Percentiles rank a stretch among this genome's conserved stretches.
These are phyloP conservation scores for Saccharomycopsis sp. DNA, from an alignment of 805 yeast genomes.

Conservation along the genomic window DNA sequence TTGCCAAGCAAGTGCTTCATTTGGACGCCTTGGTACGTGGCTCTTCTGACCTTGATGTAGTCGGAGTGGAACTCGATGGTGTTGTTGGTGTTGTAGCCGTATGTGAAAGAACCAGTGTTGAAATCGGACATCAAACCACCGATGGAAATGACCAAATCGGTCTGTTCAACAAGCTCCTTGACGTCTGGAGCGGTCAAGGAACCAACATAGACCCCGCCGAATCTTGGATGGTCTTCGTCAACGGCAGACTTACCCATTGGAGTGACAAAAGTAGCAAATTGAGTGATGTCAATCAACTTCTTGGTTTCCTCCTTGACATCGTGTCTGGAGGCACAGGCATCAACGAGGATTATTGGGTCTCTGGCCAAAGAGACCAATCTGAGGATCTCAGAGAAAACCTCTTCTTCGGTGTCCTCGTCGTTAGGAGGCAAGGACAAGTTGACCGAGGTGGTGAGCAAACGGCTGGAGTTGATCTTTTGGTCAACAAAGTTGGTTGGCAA, in stretches of 20 bases:
- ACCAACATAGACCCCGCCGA: conserved; percentile 84
- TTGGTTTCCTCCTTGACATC: conserved; percentile 56
- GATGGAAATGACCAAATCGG: conserved; percentile 70
- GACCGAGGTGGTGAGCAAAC: conserved; percentile 54
- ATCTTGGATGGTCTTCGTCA: conserved; percentile 65
- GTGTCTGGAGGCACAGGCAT: conserved; percentile 84
- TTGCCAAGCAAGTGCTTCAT: conserved; percentile 37
- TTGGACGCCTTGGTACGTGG: conserved; percentile 46
- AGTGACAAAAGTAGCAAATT: conserved; percentile 77
- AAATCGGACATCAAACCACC: conserved; percentile 84
- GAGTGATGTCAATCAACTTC: conserved; percentile 55
- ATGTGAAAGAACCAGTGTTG: conserved; percentile 78
- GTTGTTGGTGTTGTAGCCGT: conserved; percentile 46
- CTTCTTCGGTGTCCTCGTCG: conserved; percentile 54
- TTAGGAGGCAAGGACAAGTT: conserved; percentile 53
- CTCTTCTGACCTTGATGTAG: conserved; percentile 44
- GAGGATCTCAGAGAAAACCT: conserved; percentile 49
- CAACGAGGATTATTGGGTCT: conserved; percentile 72
- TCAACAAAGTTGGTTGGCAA: conserved; percentile 79
- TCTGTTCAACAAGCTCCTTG: conserved; percentile 60
- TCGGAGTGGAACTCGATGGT: conserved; percentile 51
- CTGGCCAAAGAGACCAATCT: conserved; percentile 48
- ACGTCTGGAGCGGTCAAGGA: conserved; percentile 69
- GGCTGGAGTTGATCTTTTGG: conserved; percentile 40
- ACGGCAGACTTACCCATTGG: conserved; percentile 87